Percentiles rank a stretch among this genome's conserved stretches.
Conservation (phyloP, 148 eudicot species). For the Camellia sinensis region DNA sequence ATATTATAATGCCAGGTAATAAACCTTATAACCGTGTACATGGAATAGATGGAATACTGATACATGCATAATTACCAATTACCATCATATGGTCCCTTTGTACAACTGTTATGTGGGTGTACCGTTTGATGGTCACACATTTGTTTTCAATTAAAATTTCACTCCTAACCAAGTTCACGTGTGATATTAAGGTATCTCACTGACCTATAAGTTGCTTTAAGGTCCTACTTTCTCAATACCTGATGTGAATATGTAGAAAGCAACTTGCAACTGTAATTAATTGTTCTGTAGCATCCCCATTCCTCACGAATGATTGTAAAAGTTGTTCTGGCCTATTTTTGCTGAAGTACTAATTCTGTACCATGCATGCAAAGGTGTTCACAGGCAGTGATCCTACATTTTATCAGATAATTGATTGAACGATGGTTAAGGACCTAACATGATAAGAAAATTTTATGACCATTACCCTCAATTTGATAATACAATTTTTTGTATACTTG, state of each 20-base stretch:
- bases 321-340: constrained; percentile 1
- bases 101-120: not conserved
- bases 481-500: no score
- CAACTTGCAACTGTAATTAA: not conserved
- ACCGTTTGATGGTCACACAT: not conserved
- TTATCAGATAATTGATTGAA: not conserved
- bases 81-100: not conserved
- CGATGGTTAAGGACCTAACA: not conserved
- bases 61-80: no score
- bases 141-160: not conserved
- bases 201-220: not conserved
- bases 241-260: not conserved
- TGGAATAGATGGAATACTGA: not conserved
- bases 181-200: not conserved
- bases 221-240: not conserved
- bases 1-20: not conserved
- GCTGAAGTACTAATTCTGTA: not conserved
- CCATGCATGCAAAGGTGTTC: not conserved
- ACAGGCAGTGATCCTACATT: not conserved
- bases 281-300: constrained; percentile 2
- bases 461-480: not conserved
- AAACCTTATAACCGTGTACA: not conserved
- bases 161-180: not conserved
- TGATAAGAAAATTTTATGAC: not conserved
- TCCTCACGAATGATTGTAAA: not conserved